These are phyloP conservation scores for Fraxinus sp. DNA, from an alignment of 305 asterid genomes.

Conservation along the genomic window DNA sequence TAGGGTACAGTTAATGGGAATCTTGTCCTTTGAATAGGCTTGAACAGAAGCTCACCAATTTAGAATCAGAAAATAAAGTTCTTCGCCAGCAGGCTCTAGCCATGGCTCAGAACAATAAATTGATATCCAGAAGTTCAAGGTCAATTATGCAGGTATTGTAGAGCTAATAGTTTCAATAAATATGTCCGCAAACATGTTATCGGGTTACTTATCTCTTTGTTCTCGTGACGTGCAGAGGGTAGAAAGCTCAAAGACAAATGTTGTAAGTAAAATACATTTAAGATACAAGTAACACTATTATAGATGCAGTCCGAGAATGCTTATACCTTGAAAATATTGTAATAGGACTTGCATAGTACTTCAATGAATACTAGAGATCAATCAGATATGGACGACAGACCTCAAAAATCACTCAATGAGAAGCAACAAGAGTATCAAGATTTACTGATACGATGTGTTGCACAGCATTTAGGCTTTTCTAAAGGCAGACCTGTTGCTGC, in stretches of 20 bases:
- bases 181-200: conserved; percentile 20
- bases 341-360: conserved; percentile 81
- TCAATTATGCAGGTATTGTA: conserved; percentile 73
- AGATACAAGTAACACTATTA: conserved; percentile 17
- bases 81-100: conserved; percentile 98
- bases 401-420: conserved; percentile 92
- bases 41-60: conserved; percentile 82
- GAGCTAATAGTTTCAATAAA: conserved; percentile 19
- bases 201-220: conserved; percentile 30
- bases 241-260: conserved; percentile 59
- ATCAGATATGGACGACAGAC: conserved; percentile 81
- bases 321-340: conserved; percentile 26
- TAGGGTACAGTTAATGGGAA: conserved; percentile 29
- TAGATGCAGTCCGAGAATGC: conserved; percentile 24
- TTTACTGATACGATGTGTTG: conserved; percentile 90
- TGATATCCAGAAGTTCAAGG: conserved; percentile 81
- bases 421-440: conserved; percentile 99
- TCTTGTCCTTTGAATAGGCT: conserved; percentile 52
- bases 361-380: conserved; percentile 70
- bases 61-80: conserved; percentile 95
- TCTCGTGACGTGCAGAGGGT: conserved; percentile 54
- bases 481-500: conserved; percentile 95
- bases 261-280: conserved; percentile 52
- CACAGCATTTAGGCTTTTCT: conserved; percentile 96
- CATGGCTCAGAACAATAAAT: conserved; percentile 84